A percentile compares a stretch with the other conserved stretches of the same genome.
These are phyloP conservation scores for Aphelidium insulamus DNA, from an alignment of 371 early-diverging fungal genomes.

Conservation along the genomic window DNA sequence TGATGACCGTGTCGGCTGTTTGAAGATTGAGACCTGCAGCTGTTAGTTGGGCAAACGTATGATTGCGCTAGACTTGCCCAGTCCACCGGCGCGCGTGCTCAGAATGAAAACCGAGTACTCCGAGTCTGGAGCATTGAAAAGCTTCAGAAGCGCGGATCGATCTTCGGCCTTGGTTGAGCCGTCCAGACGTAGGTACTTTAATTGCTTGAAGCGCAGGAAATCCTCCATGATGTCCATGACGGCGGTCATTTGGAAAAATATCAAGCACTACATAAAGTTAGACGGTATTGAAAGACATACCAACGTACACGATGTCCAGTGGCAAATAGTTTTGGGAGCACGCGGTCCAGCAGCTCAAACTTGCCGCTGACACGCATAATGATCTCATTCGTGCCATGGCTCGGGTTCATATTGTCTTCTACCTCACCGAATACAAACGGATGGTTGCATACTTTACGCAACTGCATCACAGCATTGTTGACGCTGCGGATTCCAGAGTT, in stretches of 20 bases:
- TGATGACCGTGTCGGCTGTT: constrained; percentile 98
- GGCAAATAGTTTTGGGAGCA: constrained; percentile 67
- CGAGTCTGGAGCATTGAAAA: constrained; percentile 64
- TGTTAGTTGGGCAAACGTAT: no score
- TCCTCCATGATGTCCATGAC: constrained; percentile 96
- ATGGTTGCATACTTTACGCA: constrained; percentile 98
- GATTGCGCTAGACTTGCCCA: no score
- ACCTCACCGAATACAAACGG: constrained; percentile 96
- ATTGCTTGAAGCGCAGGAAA: constrained; percentile 54
- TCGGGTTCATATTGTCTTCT: constrained; percentile 51
- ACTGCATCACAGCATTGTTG: constrained; percentile 97
- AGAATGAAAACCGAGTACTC: constrained; percentile 83
- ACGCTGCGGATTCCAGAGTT: constrained; percentile 65
- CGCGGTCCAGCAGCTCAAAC: constrained; percentile 90
- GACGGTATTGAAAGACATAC: not conserved
- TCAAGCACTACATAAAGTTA: constrained; percentile 20
- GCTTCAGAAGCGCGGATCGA: constrained; percentile 55
- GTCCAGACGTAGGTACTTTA: constrained; percentile 76
- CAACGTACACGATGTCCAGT: constrained; percentile 58
- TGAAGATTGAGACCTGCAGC: constrained; percentile 98
- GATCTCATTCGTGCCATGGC: constrained; percentile 21
- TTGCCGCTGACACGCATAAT: constrained; percentile 79
- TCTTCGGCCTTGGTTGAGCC: constrained; percentile 88
- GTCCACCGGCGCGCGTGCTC: constrained; percentile 97
- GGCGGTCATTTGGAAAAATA: constrained; percentile 99